Conservation (phyloP, 1,284 basidiomycete species). For the Sphagnurus paluster region DNA sequence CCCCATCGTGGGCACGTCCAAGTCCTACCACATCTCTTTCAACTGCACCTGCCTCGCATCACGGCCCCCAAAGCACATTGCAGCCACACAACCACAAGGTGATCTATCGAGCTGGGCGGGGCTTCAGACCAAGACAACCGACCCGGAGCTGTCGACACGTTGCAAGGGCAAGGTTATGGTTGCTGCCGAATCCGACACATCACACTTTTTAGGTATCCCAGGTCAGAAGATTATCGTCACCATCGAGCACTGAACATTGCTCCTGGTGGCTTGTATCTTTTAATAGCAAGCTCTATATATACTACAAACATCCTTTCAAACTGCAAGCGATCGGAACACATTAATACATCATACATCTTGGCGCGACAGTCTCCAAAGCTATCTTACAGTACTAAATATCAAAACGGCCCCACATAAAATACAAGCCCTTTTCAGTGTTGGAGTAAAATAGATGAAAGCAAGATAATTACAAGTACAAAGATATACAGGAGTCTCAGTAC, state of each 20-base stretch:
- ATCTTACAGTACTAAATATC: no score
- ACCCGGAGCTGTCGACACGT: neutral
- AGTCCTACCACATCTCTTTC: conserved; percentile 2
- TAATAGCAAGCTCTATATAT: neutral
- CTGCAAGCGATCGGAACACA: no score
- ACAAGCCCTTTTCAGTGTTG: no score
- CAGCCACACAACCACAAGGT: conserved; percentile 1
- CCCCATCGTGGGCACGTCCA: no score
- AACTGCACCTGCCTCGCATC: conserved; percentile 12
- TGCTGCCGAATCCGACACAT: conserved; percentile 15
- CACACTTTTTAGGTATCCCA: conserved; percentile 19
- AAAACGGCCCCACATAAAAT: no score
- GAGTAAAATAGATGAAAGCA: no score
- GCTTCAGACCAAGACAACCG: neutral
- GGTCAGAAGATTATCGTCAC: conserved; percentile 22
- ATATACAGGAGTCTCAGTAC: no score
- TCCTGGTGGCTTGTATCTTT: neutral
- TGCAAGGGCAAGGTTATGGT: conserved; percentile 20
- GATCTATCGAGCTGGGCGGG: conserved; percentile 6
- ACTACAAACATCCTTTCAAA: conserved; percentile 7
- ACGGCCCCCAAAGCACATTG: neutral
- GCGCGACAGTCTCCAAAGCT: no score
- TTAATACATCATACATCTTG: no score
- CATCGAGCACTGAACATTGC: conserved; percentile 14
- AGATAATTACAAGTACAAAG: no score